These are phyloP conservation scores for Vitis hybrid DNA, from an alignment of 177 flowering plant species.

Conservation along the genomic window DNA sequence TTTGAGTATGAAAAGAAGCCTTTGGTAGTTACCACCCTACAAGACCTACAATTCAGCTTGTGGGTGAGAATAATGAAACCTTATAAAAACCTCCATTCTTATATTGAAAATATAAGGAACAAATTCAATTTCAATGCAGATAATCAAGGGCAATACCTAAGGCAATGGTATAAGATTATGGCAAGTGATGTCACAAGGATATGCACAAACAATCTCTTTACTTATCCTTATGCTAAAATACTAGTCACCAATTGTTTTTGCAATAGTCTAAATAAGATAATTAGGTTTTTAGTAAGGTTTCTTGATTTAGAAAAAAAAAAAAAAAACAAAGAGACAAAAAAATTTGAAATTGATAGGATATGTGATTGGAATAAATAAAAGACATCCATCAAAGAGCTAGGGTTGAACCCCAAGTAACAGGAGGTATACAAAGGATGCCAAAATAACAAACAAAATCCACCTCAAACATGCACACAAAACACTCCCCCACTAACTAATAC, in stretches of 20 bases:
- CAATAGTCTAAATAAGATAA: constrained; percentile 54
- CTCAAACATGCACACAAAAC: too few species aligned
- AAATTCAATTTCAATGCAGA: background rate
- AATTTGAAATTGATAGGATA: background rate
- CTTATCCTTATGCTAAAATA: constrained; percentile 54
- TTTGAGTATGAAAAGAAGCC: too few species aligned
- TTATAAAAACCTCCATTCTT: too few species aligned
- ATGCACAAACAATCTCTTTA: constrained; percentile 69
- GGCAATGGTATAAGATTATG: constrained; percentile 48
- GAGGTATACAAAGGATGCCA: too few species aligned
- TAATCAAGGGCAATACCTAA: constrained; percentile 7
- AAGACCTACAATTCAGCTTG: too few species aligned
- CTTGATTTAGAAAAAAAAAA: background rate
- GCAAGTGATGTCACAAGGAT: constrained; percentile 84
- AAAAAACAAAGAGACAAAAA: background rate
- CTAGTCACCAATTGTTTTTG: constrained; percentile 90
- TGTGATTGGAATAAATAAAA: too few species aligned
- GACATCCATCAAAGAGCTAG: too few species aligned
- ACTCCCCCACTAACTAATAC: too few species aligned
- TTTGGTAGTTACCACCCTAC: too few species aligned
- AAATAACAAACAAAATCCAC: too few species aligned
- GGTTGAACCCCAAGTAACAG: too few species aligned
- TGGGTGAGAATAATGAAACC: too few species aligned
- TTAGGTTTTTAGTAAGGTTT: background rate
- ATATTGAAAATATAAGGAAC: background rate